These are phyloP conservation scores for Auriculariales sp. DNA, from an alignment of 768 basidiomycete species.

Conservation along the genomic window DNA sequence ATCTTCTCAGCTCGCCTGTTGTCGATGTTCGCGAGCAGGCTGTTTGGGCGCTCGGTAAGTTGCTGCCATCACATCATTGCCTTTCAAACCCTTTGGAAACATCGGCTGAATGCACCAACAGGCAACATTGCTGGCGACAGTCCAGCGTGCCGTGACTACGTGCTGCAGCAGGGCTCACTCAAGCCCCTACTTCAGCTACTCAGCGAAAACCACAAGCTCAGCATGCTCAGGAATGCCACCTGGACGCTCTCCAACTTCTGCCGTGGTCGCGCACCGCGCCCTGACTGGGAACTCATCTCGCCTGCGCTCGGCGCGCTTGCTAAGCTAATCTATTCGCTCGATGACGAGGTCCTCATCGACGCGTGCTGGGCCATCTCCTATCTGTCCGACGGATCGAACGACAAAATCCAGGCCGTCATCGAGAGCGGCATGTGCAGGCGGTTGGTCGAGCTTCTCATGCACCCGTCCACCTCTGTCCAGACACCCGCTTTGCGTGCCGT, in stretches of 20 bases:
- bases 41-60: slow-evolving; percentile 97
- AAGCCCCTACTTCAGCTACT: slow-evolving; percentile 79
- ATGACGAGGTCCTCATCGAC: slow-evolving; percentile 31
- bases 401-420: slow-evolving; percentile 31
- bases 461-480: slow-evolving; percentile 63
- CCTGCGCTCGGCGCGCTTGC: slow-evolving; percentile 28
- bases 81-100: too few species aligned
- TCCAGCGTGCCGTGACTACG: slow-evolving; percentile 88
- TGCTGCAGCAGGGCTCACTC: slow-evolving; percentile 84
- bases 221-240: slow-evolving; percentile 56
- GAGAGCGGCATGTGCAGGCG: slow-evolving; percentile 29
- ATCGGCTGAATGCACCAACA: too few species aligned
- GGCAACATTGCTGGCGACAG: slow-evolving; percentile 99
- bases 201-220: slow-evolving; percentile 86
- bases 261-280: slow-evolving; percentile 93
- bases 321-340: slow-evolving; percentile 32
- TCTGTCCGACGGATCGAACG: slow-evolving; percentile 27
- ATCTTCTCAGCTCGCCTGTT: slow-evolving; percentile 60
- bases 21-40: slow-evolving; percentile 98
- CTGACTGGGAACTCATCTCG: slow-evolving; percentile 89
- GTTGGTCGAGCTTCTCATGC: slow-evolving; percentile 30
- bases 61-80: too few species aligned
- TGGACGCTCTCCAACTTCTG: slow-evolving; percentile 99
- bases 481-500: slow-evolving; percentile 97
- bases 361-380: slow-evolving; percentile 35